A percentile compares a stretch with the other conserved stretches of the same genome.
Evolutionary conservation across 805 yeast species (phyloP).

Genomic region (Kodamaea kakaduensis): DNA sequence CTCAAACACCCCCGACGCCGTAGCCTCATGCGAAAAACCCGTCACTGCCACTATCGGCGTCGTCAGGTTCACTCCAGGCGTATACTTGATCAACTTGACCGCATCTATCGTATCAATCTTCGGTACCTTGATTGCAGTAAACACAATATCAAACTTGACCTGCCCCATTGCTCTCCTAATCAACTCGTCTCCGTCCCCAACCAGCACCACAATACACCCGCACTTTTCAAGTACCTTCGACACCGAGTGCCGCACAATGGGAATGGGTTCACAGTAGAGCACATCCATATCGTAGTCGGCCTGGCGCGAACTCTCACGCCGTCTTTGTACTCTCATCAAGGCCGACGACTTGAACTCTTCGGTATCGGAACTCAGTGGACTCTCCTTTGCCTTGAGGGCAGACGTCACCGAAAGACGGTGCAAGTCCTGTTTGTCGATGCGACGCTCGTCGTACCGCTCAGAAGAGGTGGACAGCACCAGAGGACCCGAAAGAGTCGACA

Average conservation of each 20-base stretch:
- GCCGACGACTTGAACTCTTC: slow-evolving; percentile 56
- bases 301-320: slow-evolving; percentile 49
- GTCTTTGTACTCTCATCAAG: slow-evolving; percentile 46
- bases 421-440: background rate
- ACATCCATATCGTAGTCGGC: slow-evolving; percentile 50
- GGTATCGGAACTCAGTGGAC: slow-evolving; percentile 62
- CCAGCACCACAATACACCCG: slow-evolving; percentile 79
- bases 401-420: slow-evolving; percentile 1
- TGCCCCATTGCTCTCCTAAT: slow-evolving; percentile 77
- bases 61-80: slow-evolving; percentile 69
- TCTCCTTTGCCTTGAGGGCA: slow-evolving; percentile 10
- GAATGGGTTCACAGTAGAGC: slow-evolving; percentile 81
- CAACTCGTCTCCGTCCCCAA: slow-evolving; percentile 77
- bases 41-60: slow-evolving; percentile 79
- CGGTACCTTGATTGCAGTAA: slow-evolving; percentile 68
- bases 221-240: slow-evolving; percentile 57
- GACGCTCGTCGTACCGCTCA: too few relatives aligned
- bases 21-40: slow-evolving; percentile 66
- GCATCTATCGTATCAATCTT: slow-evolving; percentile 72
- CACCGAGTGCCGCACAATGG: slow-evolving; percentile 69
- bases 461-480: too few relatives aligned
- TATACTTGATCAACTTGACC: slow-evolving; percentile 67
- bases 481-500: too few relatives aligned
- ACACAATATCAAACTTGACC: slow-evolving; percentile 77
- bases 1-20: slow-evolving; percentile 51